A percentile compares a stretch with the other conserved stretches of the same genome.
Conservation (phyloP, 2,329 filamentous ascomycete species). For the Penicillium sclerotiorum region DNA sequence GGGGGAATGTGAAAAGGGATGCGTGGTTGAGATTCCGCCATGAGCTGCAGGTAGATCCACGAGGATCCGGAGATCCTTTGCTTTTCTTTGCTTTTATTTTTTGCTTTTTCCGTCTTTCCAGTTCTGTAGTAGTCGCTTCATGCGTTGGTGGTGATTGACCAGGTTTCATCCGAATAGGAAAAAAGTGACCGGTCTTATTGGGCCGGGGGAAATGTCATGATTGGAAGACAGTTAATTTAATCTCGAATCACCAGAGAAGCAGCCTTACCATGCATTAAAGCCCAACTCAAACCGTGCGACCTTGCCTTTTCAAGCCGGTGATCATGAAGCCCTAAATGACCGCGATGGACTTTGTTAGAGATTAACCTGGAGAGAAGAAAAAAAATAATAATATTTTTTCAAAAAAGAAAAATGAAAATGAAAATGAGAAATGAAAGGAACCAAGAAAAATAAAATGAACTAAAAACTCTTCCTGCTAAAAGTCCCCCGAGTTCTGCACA, state of each 20-base stretch:
- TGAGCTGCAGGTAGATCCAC: slow-evolving; percentile 21
- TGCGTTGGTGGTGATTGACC: background rate
- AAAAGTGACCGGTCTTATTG: slow-evolving; percentile 5
- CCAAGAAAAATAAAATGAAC: too few species aligned
- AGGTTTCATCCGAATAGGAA: slow-evolving; percentile 6
- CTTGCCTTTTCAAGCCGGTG: too few species aligned
- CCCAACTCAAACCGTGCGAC: too few species aligned
- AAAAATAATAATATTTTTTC: too few species aligned
- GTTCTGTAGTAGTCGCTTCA: too few species aligned
- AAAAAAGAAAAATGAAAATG: too few species aligned
- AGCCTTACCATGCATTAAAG: background rate
- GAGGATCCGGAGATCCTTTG: slow-evolving; percentile 21
- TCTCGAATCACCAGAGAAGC: background rate
- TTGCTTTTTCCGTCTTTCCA: background rate
- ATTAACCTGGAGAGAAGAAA: too few species aligned
- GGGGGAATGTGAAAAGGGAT: background rate
- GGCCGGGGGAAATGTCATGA: background rate
- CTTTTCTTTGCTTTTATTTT: background rate
- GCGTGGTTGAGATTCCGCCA: slow-evolving; percentile 4
- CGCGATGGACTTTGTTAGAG: too few species aligned
- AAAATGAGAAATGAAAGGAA: too few species aligned
- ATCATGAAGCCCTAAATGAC: too few species aligned
- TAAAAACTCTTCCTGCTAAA: background rate
- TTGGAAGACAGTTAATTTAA: background rate
- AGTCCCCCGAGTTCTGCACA: background rate